Evolutionary conservation across 192 early-diverging fungal genomes (phyloP).

Genomic region (Rhizophagus prolifer): DNA sequence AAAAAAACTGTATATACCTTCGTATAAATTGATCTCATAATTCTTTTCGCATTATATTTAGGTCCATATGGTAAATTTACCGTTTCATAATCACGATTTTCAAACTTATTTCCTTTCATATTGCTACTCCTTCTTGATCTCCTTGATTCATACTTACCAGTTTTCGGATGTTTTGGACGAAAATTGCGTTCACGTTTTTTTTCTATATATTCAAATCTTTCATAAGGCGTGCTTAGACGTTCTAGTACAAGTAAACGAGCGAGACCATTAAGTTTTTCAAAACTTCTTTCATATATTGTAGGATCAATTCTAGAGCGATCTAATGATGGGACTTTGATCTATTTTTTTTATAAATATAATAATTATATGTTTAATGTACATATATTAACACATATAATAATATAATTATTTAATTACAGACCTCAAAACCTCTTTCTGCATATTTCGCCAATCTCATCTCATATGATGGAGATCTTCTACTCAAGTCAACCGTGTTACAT

Average conservation of each 20-base stretch:
- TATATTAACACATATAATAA: background rate
- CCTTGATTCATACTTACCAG: background rate
- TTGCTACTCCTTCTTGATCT: background rate
- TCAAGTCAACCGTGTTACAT: conserved; percentile 7
- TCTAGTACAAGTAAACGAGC: conserved; percentile 3
- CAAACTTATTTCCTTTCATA: background rate
- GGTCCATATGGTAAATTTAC: conserved; percentile 10
- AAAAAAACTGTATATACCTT: background rate
- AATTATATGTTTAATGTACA: background rate
- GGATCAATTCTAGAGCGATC: conserved; percentile 6
- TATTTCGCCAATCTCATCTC: conserved; percentile 17
- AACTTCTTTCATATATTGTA: conserved; percentile 12
- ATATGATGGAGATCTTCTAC: background rate
- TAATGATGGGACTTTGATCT: conserved; percentile 12
- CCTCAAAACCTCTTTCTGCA: conserved; percentile 12
- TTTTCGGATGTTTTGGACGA: conserved; percentile 1
- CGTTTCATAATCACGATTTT: conserved; percentile 22
- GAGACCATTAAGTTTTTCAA: conserved; percentile 17
- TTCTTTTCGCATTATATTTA: background rate
- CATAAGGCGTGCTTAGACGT: too few relatives aligned
- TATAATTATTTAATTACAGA: background rate
- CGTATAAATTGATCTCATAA: background rate
- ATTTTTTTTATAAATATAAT: too few relatives aligned
- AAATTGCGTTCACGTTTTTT: too few relatives aligned
- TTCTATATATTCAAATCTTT: too few relatives aligned